phyloP scores from a whole-genome alignment of 306 rosid species.

The Trichosanthes cucumerina region DNA sequence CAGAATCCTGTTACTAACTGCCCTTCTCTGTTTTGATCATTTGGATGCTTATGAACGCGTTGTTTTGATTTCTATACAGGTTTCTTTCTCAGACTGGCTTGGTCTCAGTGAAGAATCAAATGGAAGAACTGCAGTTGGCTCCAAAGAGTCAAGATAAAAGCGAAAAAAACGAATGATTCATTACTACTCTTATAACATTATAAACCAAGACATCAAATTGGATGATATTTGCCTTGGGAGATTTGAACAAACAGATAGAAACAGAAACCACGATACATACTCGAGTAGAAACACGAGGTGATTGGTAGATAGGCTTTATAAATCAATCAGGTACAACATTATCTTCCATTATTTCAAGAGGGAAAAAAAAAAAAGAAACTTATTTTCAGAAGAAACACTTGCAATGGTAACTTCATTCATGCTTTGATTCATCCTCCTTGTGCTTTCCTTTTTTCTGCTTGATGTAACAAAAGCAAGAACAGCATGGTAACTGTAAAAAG shows the following conservation, averaged over 20 bases:
- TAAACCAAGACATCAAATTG: constrained; percentile 11
- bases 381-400: not conserved
- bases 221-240: not conserved
- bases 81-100: constrained; percentile 76
- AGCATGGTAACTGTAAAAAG: constrained; percentile 44
- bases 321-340: not conserved
- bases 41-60: not conserved
- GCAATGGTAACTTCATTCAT: constrained; percentile 18
- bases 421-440: constrained; percentile 33
- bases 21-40: not conserved
- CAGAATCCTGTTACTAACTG: not conserved
- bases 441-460: constrained; percentile 32
- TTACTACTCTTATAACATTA: constrained; percentile 18
- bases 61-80: constrained; percentile 34
- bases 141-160: constrained; percentile 26
- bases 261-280: not conserved
- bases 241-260: constrained; percentile 6
- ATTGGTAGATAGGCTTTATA: not conserved
- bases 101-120: constrained; percentile 72
- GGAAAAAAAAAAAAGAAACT: not conserved
- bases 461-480: constrained; percentile 49
- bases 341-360: constrained; percentile 5
- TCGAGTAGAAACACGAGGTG: constrained; percentile 1
- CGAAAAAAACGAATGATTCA: constrained; percentile 20
- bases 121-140: constrained; percentile 62